Evolutionary conservation across 1,284 basidiomycete species (phyloP), one percentile per base, ranked within the genome.

Genomic region (Farysia itapuensis): DNA sequence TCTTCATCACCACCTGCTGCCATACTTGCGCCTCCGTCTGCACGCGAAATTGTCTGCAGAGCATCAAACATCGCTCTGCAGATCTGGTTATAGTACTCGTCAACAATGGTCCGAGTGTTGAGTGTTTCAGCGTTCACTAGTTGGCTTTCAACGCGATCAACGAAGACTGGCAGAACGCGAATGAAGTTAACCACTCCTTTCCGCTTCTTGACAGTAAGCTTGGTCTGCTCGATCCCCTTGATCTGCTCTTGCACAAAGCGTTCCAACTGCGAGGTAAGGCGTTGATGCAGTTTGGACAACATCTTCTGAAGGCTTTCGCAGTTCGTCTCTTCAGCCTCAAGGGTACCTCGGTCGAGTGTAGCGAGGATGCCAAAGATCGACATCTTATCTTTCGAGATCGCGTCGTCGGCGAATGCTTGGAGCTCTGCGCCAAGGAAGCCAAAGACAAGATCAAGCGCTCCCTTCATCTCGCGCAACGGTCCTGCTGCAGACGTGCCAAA

Each of bases 151-250:
- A 96, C 82, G 5, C 87, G 85, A 16, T 84, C 81, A 45, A 94
- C 85, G 72, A 95, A 96, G 2, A 85, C 81, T 0, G 94, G 90
- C 81, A 98, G 96, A 74, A 90, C 85, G 63, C 87, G 87, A 68
- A 97, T 86, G 74, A 97, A 97, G 38, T 87, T 87, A n/a, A 86
- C 87, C 14, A 96, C 89, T 3, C 94, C 94, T 58, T 85, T 86
- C 19, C 93, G 85, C 75, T 94, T 95, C 81, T 90, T 94, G 76
- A 86, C 87, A 5, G 87, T 89, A 36, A 93, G 78, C 76, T 92
- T 93, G 2, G 90, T 94, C 61, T 87, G 85, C 70, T 94, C 92
- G 32, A 70, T 64, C 4, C 49, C 83, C 49, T 87, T 86, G 64
- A 96, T 85, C 78, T 96, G 92, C 46, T 91, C 88, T 61, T 72